These are phyloP conservation scores for thale cress (Arabidopsis thaliana) DNA, from an alignment of 345 rosid species.

Conservation along the genomic window DNA sequence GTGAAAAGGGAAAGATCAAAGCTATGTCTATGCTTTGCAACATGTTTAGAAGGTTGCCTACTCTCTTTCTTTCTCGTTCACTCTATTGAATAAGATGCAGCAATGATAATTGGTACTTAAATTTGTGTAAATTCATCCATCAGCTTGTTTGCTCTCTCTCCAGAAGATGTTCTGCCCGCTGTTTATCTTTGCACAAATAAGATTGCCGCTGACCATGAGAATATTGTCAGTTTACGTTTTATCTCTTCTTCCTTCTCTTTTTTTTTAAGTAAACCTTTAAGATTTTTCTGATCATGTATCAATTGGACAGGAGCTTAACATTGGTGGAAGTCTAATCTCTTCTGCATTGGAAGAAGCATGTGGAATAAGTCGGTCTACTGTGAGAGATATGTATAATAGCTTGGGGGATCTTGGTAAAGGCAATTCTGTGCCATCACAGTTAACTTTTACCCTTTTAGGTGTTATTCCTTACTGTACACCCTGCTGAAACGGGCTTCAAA, in stretches of 20 bases:
- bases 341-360: constrained; percentile 91
- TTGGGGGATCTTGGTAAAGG: constrained; percentile 85
- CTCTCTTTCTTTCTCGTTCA: background rate
- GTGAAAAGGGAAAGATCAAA: constrained; percentile 86
- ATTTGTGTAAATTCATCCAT: constrained; percentile 35
- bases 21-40: constrained; percentile 88
- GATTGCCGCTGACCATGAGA: constrained; percentile 88
- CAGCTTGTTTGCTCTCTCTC: constrained; percentile 89
- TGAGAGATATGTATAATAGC: constrained; percentile 78
- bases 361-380: constrained; percentile 69
- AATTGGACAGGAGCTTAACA: constrained; percentile 70
- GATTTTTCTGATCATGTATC: constrained; percentile 20
- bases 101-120: constrained; percentile 18
- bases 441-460: background rate
- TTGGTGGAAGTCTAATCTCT: constrained; percentile 81
- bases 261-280: background rate
- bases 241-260: background rate
- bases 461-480: constrained; percentile 8
- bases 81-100: constrained; percentile 23
- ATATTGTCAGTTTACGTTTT: constrained; percentile 56
- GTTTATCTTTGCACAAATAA: constrained; percentile 87
- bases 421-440: background rate
- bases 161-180: constrained; percentile 84
- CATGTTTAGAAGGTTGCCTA: constrained; percentile 85
- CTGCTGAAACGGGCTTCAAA: constrained; percentile 8